Evolutionary conservation across 2,329 filamentous ascomycete species (phyloP).

Genomic region (Pyrenochaeta sp.): DNA sequence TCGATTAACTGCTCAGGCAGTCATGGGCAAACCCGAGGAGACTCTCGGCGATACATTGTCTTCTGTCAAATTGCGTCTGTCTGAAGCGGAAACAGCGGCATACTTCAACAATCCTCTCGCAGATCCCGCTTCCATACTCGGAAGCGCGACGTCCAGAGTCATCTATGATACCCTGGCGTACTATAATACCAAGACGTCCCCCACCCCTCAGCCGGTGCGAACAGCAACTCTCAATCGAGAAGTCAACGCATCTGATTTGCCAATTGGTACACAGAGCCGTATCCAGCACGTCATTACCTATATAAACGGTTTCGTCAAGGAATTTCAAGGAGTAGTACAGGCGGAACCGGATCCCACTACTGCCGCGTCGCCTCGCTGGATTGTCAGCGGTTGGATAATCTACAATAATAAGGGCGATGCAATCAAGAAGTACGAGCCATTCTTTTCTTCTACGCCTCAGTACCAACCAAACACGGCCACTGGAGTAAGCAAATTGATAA

Average conservation of each 20-base stretch:
- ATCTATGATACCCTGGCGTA: neutral
- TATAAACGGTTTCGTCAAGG: neutral
- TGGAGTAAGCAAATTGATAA: neutral
- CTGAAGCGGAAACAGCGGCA: neutral
- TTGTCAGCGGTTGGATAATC: constrained; percentile 23
- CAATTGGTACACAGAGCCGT: neutral
- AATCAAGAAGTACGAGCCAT: constrained; percentile 26
- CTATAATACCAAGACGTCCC: neutral
- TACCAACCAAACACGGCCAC: constrained; percentile 4
- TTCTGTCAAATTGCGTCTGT: constrained; percentile 1
- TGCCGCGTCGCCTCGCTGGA: constrained; percentile 15
- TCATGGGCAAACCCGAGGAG: constrained; percentile 13
- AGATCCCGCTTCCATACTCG: neutral
- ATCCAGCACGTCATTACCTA: constrained; percentile 2
- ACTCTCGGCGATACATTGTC: constrained; percentile 7
- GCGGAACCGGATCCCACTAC: neutral
- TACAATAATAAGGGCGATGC: constrained; percentile 30
- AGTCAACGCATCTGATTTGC: neutral
- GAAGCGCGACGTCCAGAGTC: neutral
- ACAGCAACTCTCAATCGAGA: neutral
- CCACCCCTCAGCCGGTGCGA: neutral
- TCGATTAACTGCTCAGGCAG: constrained; percentile 2
- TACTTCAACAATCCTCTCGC: too few relatives aligned
- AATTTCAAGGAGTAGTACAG: neutral
- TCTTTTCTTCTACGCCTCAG: constrained; percentile 18